phyloP scores from a whole-genome alignment of 768 basidiomycete species.

The Suillus plorans region DNA sequence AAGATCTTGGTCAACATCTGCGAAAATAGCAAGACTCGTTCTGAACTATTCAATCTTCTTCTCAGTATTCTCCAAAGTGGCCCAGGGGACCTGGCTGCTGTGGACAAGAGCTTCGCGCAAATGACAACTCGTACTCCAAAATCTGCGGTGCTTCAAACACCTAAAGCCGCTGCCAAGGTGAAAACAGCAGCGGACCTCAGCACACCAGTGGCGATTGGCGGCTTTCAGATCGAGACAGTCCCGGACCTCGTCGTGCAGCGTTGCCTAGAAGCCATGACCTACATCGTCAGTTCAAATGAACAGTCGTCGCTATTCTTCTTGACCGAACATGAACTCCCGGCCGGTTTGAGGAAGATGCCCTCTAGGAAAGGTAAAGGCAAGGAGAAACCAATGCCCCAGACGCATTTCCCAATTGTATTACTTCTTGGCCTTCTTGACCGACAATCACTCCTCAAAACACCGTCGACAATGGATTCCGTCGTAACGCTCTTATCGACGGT shows the following conservation, averaged over 20 bases:
- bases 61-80: slow-evolving; percentile 95
- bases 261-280: slow-evolving; percentile 87
- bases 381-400: slow-evolving; percentile 78
- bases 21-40: slow-evolving; percentile 89
- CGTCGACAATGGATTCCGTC: slow-evolving; percentile 90
- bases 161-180: slow-evolving; percentile 65
- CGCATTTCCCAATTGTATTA: slow-evolving; percentile 89
- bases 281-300: slow-evolving; percentile 85
- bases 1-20: slow-evolving; percentile 93
- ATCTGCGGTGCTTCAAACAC: slow-evolving; percentile 36
- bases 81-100: slow-evolving; percentile 85
- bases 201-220: slow-evolving; percentile 47
- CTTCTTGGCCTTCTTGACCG: slow-evolving; percentile 87
- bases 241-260: slow-evolving; percentile 94
- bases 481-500: slow-evolving; percentile 86
- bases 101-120: slow-evolving; percentile 93
- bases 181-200: slow-evolving; percentile 56
- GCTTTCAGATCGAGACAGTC: slow-evolving; percentile 71
- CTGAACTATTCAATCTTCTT: slow-evolving; percentile 91
- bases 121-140: slow-evolving; percentile 77
- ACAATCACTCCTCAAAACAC: slow-evolving; percentile 79
- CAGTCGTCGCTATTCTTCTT: slow-evolving; percentile 90
- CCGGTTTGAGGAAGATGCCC: slow-evolving; percentile 64
- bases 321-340: slow-evolving; percentile 88
- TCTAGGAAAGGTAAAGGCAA: slow-evolving; percentile 95